Base-by-base conservation (phyloP, 768 basidiomycete genomes). In the Tylopilus sp. region DNA sequence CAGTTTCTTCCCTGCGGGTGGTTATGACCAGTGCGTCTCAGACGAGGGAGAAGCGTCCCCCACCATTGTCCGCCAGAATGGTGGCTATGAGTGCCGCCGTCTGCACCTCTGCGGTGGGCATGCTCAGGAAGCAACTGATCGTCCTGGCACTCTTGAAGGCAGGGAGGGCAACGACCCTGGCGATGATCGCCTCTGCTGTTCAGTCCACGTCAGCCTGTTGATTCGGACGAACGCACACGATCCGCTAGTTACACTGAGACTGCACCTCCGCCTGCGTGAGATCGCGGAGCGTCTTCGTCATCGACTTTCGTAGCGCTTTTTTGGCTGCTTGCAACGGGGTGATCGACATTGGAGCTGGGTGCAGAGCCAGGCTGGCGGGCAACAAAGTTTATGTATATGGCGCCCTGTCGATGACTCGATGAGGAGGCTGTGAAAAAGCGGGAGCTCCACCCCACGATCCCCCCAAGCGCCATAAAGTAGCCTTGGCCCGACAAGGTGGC, bases 111-210 rank as follows among this genome's bases (percentile, higher is more conserved):
- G 78, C 86, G 2, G 77, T 65, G 12, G 87, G 86, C 89, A 92
- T 90, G 68, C 82, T 90, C 37, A 92, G 74, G 65, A 86, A 92
- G 67, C 89, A 92, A 71, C 87, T 84, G 28, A 90, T 66, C 6
- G 74, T 73, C 46, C 68, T 75, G 46, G 76, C 77, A 34, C 62
- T 61, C 31, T 74, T 67, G 60, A 89, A 86, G 10, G 75, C 73
- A 2, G 84, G 73, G 17, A 83, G 67, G 0, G 76, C 63, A 19
- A 84, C 59, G 26, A 90, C 71, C 52, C 72, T 74, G 13, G 67
- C 64, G 7, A 76, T 67, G 47, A 89, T 76, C 28, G 59, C 62
- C 51, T 65, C 58, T 43, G 65, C 67, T 69, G 44, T 53, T 48
- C 31, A 21, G 9, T 13, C 28, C 52, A 53, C 13, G 9, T 24